Evolutionary conservation across 208 protist genomes (phyloP).

Genomic region (Angomonas deanei): DNA sequence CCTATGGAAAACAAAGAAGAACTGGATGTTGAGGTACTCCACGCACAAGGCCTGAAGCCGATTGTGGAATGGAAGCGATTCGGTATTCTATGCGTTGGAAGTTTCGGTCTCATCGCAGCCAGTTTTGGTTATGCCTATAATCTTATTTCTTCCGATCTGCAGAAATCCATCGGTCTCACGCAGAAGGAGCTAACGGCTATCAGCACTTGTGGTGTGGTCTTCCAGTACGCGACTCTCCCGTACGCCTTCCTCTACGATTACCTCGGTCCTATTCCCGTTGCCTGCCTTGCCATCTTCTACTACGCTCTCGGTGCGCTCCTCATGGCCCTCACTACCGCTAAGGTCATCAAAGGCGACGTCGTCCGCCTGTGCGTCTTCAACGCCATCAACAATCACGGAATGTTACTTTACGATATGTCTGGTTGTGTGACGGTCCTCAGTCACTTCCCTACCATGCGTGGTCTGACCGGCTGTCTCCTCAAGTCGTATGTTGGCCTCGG

Average conservation of each 20-base stretch:
- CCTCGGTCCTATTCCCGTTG: not conserved
- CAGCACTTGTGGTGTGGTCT: not conserved
- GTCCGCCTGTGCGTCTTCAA: constrained; percentile 11
- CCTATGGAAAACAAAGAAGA: not conserved
- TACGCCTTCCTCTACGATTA: not conserved
- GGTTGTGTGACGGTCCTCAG: constrained; percentile 24
- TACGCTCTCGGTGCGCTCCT: not conserved
- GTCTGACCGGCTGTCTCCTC: constrained; percentile 26
- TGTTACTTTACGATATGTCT: constrained; percentile 17
- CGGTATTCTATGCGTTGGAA: constrained; percentile 4
- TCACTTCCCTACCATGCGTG: constrained; percentile 25
- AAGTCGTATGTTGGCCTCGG: constrained; percentile 39
- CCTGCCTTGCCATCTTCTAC: not conserved
- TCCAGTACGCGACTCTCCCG: not conserved
- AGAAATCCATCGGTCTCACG: constrained; percentile 22
- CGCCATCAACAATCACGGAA: constrained; percentile 11
- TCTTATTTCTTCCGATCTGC: constrained; percentile 22
- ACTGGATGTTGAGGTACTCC: not conserved
- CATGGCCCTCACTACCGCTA: not conserved
- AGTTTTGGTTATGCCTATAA: constrained; percentile 29
- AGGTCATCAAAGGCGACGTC: constrained; percentile 14
- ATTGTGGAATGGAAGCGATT: not conserved
- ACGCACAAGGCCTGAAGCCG: not conserved
- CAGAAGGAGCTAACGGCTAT: constrained; percentile 17
- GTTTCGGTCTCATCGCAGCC: constrained; percentile 17